Evolutionary conservation across 2,329 filamentous ascomycete species (phyloP), one percentile per base, ranked within the genome.

Genomic region (Colletotrichum siamense): DNA sequence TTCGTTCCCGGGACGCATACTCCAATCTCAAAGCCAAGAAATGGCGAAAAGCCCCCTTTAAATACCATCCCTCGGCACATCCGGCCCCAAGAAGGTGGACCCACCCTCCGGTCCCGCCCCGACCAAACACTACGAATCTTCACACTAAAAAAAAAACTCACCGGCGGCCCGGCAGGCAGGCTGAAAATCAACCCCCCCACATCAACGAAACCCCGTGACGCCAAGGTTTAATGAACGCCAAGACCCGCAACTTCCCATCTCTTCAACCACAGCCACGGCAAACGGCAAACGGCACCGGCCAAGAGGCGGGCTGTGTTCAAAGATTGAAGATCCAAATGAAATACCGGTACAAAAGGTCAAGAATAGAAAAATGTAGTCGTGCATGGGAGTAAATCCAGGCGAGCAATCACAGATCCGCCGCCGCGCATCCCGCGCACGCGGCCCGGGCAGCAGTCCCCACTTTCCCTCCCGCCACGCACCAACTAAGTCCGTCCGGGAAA

Each of bases 141-240:
- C 44, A 12, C 44, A n/a, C 44, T 49, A 49, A 36, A 28, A 64
- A 24, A n/a, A 16, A 39, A 62, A 34, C 15, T 28, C 18, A 8
- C 62, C 62, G 62, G 32, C 62, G 32, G 62, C n/a, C 34, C 62
- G 62, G 62, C 62, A 34, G 62, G 62, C 34, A 62, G 28, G n/a
- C 44, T 6, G 44, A 49, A 49, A 49, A 18, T 32, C n/a, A 13
- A 16, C 32, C n/a, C 30, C 30, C 36, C 62, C 32, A 64, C 34
- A 36, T 39, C 0, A 32, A n/a, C 39, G 18, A 44, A 32, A 18
- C 36, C 62, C 62, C 62, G 62, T 64, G 62, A 64, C 16, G 62
- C 62, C 62, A n/a, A 36, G 34, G 22, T 22, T 64, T 39, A 36
- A 64, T 26, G 15, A 34, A 64, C 12, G 32, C 62, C 62, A 39